Evolutionary conservation across 805 yeast species (phyloP).

Genomic region (Tetrapisispora namnaoensis): DNA sequence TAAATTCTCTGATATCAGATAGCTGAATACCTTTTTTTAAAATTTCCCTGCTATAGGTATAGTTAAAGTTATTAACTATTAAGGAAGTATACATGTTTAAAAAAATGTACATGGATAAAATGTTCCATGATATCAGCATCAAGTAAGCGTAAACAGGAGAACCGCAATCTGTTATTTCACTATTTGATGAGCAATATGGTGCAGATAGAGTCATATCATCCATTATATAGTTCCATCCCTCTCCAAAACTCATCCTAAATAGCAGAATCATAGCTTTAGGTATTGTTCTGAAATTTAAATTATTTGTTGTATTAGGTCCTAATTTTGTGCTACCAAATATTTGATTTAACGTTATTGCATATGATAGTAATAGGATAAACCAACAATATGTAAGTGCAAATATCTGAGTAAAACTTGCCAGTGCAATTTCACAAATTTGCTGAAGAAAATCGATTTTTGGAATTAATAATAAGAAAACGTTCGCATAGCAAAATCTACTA

Average conservation of each 20-base stretch:
- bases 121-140: conserved; percentile 1
- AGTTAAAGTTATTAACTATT: not conserved
- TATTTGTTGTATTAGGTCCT: conserved; percentile 1
- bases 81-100: not conserved
- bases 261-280: not conserved
- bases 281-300: conserved; percentile 1
- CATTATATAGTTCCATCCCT: conserved; percentile 3
- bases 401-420: not conserved
- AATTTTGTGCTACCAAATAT: conserved; percentile 1
- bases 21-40: not conserved
- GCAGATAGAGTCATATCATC: not conserved
- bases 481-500: not conserved
- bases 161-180: not conserved
- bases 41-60: not conserved
- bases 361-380: not conserved
- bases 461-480: not conserved
- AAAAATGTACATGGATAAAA: conserved; percentile 3
- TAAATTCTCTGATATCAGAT: not conserved
- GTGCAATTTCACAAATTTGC: not conserved
- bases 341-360: not conserved
- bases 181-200: not conserved
- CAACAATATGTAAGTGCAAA: not conserved
- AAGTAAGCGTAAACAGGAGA: not conserved
- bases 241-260: conserved; percentile 3
- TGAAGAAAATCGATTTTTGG: not conserved